Evolutionary conservation across 139 green algal species (phyloP), one percentile per base, ranked within the genome.

Genomic region (Bryopsis sp.): DNA sequence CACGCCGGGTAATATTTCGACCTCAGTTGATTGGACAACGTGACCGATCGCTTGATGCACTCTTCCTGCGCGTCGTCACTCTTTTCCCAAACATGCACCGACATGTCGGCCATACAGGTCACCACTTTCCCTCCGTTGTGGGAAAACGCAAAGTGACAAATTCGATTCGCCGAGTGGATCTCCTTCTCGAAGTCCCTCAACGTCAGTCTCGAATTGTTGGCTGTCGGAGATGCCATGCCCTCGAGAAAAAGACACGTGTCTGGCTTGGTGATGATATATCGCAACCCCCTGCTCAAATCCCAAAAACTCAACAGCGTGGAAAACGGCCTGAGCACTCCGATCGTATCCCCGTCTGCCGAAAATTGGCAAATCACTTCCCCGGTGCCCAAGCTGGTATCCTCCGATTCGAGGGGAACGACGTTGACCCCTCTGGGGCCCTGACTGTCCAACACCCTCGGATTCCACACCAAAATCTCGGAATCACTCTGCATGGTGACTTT

Each of bases 111-210:
- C 58, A 65, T 65, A 26, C 58, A 65, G 4, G 58, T 46, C 3
- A 26, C 58, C 31, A 65, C 58, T 43, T 24, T 31, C 39, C 43
- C 58, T 39, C 58, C 58, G 43, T 39, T 46, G 15, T 39, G 19
- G 26, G 58, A 65, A 43, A 65, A 47, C 32, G 32, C 39, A 33
- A 65, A 65, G 8, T 65, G 58, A 39, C 58, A 65, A 22, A 65
- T 47, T 26, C 58, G 19, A 47, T 39, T 39, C 31, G n/a, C n/a
- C n/a, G n/a, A n/a, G n/a, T n/a, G n/a, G n/a, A n/a, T n/a, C n/a
- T n/a, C n/a, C n/a, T n/a, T n/a, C n/a, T n/a, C n/a, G n/a, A n/a
- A n/a, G n/a, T n/a, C n/a, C n/a, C n/a, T n/a, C n/a, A n/a, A n/a
- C n/a, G n/a, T n/a, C n/a, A n/a, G n/a, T n/a, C n/a, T n/a, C n/a